Percentiles rank a stretch among this genome's conserved stretches.
Evolutionary conservation across 768 basidiomycete genomes (phyloP).

Genomic region (Lactarius akahatsu): DNA sequence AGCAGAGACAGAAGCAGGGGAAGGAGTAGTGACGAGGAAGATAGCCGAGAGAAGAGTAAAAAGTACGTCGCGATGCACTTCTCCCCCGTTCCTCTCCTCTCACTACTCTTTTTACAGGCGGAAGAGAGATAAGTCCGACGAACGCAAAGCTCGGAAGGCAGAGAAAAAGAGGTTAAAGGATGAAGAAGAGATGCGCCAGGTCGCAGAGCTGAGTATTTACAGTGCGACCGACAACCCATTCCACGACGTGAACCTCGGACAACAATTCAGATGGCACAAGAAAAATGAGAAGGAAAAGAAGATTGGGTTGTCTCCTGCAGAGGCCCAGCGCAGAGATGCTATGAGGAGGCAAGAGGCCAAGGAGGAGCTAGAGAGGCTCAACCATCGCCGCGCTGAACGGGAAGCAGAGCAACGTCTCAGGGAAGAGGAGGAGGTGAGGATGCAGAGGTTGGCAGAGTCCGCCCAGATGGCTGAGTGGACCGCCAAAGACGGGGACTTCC

Average conservation of each 20-base stretch:
- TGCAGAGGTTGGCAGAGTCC: constrained; percentile 88
- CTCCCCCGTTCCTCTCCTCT: neutral
- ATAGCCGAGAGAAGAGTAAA: constrained; percentile 39
- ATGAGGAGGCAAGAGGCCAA: constrained; percentile 85
- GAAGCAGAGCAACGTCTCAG: constrained; percentile 85
- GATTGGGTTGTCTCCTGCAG: constrained; percentile 73
- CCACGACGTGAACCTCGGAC: constrained; percentile 93
- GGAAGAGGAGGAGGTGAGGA: constrained; percentile 90
- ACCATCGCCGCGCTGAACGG: constrained; percentile 85
- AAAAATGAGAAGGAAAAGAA: constrained; percentile 96
- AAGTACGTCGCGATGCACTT: constrained; percentile 41
- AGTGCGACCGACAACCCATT: constrained; percentile 97
- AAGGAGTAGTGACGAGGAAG: constrained; percentile 33
- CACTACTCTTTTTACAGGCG: constrained; percentile 46
- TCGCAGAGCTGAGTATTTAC: constrained; percentile 95
- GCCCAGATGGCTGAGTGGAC: constrained; percentile 99
- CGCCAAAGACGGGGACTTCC: constrained; percentile 94
- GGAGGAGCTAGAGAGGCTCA: constrained; percentile 91
- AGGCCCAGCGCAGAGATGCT: constrained; percentile 77
- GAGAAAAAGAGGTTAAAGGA: constrained; percentile 83
- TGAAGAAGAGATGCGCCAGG: constrained; percentile 87
- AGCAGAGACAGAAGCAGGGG: constrained; percentile 36
- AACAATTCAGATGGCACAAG: constrained; percentile 99
- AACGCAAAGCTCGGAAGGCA: constrained; percentile 78
- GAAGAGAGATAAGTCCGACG: constrained; percentile 85